A percentile compares a stretch with the other conserved stretches of the same genome.
Evolutionary conservation across 2,329 filamentous ascomycete species (phyloP).

Genomic region (Daldinia sp.): DNA sequence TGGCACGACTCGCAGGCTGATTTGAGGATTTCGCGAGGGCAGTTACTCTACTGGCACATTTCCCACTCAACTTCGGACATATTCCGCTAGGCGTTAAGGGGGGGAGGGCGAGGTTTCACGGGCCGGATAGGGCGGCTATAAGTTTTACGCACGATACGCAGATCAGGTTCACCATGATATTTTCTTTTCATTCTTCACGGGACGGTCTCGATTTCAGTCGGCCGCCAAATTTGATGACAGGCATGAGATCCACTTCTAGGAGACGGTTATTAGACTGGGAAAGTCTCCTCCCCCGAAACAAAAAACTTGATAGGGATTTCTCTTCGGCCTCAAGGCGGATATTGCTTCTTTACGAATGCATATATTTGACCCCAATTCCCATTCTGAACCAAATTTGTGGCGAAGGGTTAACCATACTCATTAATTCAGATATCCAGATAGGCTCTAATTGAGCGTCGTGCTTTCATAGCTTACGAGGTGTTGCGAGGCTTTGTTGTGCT

Average conservation of each 20-base stretch:
- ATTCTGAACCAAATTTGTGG: slow-evolving; percentile 13
- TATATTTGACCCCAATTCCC: slow-evolving; percentile 18
- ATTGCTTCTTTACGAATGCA: slow-evolving; percentile 21
- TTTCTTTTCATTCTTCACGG: slow-evolving; percentile 7
- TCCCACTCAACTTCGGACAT: slow-evolving; percentile 28
- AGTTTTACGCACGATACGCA: slow-evolving; percentile 36
- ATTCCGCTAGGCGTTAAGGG: slow-evolving; percentile 35
- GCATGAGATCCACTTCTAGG: slow-evolving; percentile 24
- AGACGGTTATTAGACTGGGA: slow-evolving; percentile 36
- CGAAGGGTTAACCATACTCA: slow-evolving; percentile 25
- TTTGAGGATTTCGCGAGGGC: slow-evolving; percentile 17
- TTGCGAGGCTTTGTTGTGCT: neutral
- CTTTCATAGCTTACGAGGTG: slow-evolving; percentile 3
- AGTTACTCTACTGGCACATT: slow-evolving; percentile 18
- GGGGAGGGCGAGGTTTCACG: slow-evolving; percentile 14
- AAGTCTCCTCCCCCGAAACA: slow-evolving; percentile 25
- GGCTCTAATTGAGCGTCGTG: slow-evolving; percentile 40
- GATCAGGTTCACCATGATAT: slow-evolving; percentile 26
- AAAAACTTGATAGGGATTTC: slow-evolving; percentile 26
- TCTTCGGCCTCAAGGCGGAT: slow-evolving; percentile 26
- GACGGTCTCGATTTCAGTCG: slow-evolving; percentile 1
- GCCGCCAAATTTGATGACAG: slow-evolving; percentile 31
- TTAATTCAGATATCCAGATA: slow-evolving; percentile 44
- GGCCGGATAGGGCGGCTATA: slow-evolving; percentile 30
- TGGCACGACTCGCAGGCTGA: slow-evolving; percentile 31